phyloP scores from a whole-genome alignment of 805 yeast species.

The Myxozyma mucilagina region DNA sequence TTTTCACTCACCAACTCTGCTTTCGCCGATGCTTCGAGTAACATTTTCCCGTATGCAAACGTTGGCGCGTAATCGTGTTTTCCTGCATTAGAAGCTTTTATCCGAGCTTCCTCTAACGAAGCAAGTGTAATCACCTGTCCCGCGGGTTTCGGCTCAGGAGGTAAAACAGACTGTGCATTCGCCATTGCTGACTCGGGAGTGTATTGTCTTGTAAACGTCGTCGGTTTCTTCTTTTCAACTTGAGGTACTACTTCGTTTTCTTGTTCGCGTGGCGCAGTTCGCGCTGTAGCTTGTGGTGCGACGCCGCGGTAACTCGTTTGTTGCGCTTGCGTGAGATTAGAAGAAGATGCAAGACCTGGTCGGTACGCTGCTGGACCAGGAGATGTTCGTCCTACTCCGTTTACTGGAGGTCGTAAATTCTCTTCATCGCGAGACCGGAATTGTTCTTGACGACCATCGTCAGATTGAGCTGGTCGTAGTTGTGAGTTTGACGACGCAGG shows the following conservation, averaged over 20 bases:
- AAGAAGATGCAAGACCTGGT: slow-evolving; percentile 1
- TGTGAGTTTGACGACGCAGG: too few species aligned
- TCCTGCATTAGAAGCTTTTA: slow-evolving; percentile 27
- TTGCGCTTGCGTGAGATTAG: background rate
- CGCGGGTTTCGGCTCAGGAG: slow-evolving; percentile 11
- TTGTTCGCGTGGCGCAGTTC: too few species aligned
- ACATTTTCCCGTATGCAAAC: slow-evolving; percentile 60
- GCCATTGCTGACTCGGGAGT: slow-evolving; percentile 28
- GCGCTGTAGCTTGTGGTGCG: too few species aligned
- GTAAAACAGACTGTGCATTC: slow-evolving; percentile 20
- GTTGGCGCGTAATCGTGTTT: slow-evolving; percentile 52
- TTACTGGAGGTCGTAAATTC: too few species aligned
- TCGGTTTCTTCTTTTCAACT: background rate
- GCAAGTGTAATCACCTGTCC: slow-evolving; percentile 6
- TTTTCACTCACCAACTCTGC: slow-evolving; percentile 45
- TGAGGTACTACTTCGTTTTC: background rate
- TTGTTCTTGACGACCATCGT: background rate
- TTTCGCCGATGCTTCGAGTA: slow-evolving; percentile 50
- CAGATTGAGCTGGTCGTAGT: background rate
- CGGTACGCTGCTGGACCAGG: slow-evolving; percentile 10
- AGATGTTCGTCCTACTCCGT: background rate
- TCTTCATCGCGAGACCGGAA: background rate
- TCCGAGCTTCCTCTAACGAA: slow-evolving; percentile 12
- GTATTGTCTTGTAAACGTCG: slow-evolving; percentile 27
- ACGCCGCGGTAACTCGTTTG: too few species aligned